Evolutionary conservation across 306 rosid species (phyloP).

Genomic region (Fragaria nilgerrensis): DNA sequence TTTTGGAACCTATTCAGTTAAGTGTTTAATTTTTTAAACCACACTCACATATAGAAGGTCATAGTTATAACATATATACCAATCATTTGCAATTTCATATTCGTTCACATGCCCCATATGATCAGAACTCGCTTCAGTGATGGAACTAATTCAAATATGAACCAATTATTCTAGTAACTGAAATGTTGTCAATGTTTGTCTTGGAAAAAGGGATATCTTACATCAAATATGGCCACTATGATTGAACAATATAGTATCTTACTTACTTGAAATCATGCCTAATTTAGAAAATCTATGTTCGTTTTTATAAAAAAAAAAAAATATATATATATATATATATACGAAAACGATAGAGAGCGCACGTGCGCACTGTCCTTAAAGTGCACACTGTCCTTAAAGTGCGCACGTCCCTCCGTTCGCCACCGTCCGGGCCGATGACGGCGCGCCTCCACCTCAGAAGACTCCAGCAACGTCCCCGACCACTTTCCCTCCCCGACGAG

Average conservation of each 20-base stretch:
- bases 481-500: too few species aligned
- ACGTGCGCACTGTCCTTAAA: too few species aligned
- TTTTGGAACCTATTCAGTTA: not conserved
- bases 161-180: not conserved
- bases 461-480: too few species aligned
- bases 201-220: not conserved
- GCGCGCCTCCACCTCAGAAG: too few species aligned
- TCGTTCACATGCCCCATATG: not conserved
- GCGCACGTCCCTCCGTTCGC: too few species aligned
- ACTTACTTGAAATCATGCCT: not conserved
- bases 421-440: too few species aligned
- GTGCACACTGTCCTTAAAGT: too few species aligned
- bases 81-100: not conserved
- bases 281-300: not conserved
- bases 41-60: not conserved
- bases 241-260: not conserved
- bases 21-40: not conserved
- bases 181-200: not conserved
- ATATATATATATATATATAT: too few species aligned
- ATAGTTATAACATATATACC: not conserved
- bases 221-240: not conserved
- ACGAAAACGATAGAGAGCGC: too few species aligned
- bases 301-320: too few species aligned
- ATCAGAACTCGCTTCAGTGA: not conserved
- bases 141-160: not conserved